Percentiles rank a stretch among this genome's conserved stretches.
Evolutionary conservation across 1,139 yeast species (phyloP).

Genomic region (Pichia sp.): DNA sequence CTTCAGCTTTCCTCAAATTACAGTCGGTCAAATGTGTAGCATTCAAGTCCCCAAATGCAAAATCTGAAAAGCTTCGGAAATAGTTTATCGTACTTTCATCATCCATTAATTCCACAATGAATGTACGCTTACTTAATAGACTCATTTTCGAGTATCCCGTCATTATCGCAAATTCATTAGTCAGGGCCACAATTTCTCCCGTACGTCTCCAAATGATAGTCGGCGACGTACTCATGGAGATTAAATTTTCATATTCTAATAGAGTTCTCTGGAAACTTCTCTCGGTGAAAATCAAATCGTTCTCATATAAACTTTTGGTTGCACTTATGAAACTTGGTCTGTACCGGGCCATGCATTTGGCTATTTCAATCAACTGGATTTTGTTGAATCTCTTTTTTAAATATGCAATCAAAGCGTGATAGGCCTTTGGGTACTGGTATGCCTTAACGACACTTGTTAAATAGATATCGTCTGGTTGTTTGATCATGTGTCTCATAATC

Average conservation of each 20-base stretch:
- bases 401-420: conserved; percentile 51
- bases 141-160: conserved; percentile 47
- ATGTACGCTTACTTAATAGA: conserved; percentile 43
- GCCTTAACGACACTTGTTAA: conserved; percentile 41
- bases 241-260: conserved; percentile 53
- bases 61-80: conserved; percentile 74
- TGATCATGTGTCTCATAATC: conserved; percentile 50
- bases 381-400: conserved; percentile 46
- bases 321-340: conserved; percentile 70
- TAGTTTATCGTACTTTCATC: conserved; percentile 82
- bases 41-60: conserved; percentile 84
- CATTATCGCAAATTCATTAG: conserved; percentile 56
- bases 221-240: conserved; percentile 54
- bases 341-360: conserved; percentile 61
- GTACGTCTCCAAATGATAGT: conserved; percentile 74
- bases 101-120: conserved; percentile 75
- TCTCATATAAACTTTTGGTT: conserved; percentile 57
- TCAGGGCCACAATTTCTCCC: conserved; percentile 65
- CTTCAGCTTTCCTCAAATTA: conserved; percentile 30
- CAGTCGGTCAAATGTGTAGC: conserved; percentile 44
- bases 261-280: conserved; percentile 61
- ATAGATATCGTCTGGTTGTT: conserved; percentile 59
- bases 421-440: conserved; percentile 61
- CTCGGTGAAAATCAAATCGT: conserved; percentile 59
- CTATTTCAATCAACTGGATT: conserved; percentile 44